These are phyloP conservation scores for Pythium utonaiense DNA, from an alignment of 352 stramenopile genomes.

Conservation along the genomic window DNA sequence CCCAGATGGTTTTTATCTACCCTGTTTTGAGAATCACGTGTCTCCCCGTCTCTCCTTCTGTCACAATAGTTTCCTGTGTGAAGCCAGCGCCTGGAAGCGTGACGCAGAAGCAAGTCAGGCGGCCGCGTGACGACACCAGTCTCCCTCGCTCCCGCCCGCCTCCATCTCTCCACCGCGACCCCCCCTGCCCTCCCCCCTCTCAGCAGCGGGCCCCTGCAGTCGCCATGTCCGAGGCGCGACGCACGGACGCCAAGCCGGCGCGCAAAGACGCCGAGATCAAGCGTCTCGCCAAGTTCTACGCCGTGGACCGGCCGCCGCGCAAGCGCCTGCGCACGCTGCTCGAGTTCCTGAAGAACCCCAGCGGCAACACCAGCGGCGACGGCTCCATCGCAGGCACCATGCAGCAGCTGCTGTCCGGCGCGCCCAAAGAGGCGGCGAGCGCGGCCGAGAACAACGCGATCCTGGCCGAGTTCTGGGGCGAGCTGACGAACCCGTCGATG, in stretches of 20 bases:
- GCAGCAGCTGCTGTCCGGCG: conserved; percentile 52
- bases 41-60: not conserved
- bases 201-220: not conserved
- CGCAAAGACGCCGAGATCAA: conserved; percentile 55
- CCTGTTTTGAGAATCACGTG: too few species aligned
- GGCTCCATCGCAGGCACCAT: conserved; percentile 69
- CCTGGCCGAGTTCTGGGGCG: conserved; percentile 74
- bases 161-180: not conserved
- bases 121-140: not conserved
- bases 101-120: not conserved
- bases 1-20: too few species aligned
- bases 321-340: conserved; percentile 82
- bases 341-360: conserved; percentile 76
- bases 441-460: conserved; percentile 41
- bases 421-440: conserved; percentile 42
- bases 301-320: conserved; percentile 69
- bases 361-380: conserved; percentile 28
- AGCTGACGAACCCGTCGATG: conserved; percentile 58
- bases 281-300: conserved; percentile 86
- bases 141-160: not conserved
- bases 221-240: conserved; percentile 17
- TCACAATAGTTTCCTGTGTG: not conserved
- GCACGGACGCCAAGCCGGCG: conserved; percentile 16
- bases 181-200: too few species aligned
- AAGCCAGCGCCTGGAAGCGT: not conserved